A percentile compares a stretch with the other conserved stretches of the same genome.
phyloP scores from a whole-genome alignment of 129 eudicot species.

The Pulicaria dysenterica region DNA sequence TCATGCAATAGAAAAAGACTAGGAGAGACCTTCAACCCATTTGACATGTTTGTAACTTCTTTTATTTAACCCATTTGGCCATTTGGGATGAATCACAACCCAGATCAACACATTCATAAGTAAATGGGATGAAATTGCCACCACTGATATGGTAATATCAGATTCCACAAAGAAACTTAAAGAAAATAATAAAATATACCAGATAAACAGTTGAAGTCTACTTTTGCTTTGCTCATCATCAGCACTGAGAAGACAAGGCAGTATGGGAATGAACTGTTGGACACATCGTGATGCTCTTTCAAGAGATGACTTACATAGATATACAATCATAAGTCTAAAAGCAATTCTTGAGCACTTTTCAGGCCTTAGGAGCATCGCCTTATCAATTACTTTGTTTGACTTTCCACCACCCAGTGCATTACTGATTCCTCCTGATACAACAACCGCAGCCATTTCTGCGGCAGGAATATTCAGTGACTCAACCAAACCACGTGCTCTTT shows the following conservation, averaged over 20 bases:
- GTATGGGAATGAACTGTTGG: constrained; percentile 71
- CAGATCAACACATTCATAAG: not conserved
- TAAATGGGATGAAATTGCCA: not conserved
- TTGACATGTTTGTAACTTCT: constrained; percentile 11
- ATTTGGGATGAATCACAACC: not conserved
- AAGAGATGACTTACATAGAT: constrained; percentile 86
- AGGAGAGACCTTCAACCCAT: constrained; percentile 9
- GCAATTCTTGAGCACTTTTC: constrained; percentile 90
- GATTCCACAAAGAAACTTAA: constrained; percentile 18
- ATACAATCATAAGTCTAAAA: constrained; percentile 66
- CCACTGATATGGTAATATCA: not conserved
- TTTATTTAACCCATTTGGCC: not conserved
- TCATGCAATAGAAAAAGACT: not conserved
- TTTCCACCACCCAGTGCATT: constrained; percentile 79
- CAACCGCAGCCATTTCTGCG: constrained; percentile 99
- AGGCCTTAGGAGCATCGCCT: constrained; percentile 91
- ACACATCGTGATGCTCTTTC: constrained; percentile 88
- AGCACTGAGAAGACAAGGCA: constrained; percentile 72
- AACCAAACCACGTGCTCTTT: constrained; percentile 98
- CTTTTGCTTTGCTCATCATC: constrained; percentile 97
- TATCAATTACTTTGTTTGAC: constrained; percentile 77
- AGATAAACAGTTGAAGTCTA: constrained; percentile 86
- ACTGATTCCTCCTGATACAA: constrained; percentile 84
- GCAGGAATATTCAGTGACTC: constrained; percentile 98
- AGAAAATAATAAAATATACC: constrained; percentile 48